Conservation (phyloP, 495 filamentous ascomycete species). For the Lasiosphaeris hirsuta region DNA sequence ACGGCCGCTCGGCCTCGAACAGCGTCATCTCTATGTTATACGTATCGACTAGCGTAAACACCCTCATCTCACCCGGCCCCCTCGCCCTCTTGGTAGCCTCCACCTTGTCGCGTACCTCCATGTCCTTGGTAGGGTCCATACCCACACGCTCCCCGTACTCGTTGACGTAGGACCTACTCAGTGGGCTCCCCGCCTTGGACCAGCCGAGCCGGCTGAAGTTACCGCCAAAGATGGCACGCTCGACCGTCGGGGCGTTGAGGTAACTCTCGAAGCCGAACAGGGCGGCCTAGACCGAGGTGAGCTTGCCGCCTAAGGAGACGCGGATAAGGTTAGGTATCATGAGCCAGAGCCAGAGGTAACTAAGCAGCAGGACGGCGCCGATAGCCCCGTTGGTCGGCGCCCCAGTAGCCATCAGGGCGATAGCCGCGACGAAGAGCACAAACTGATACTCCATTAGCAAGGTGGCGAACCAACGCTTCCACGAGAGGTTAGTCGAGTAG, state of each 20-base stretch:
- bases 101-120: not conserved
- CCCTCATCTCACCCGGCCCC: conserved; percentile 13
- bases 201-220: conserved; percentile 6
- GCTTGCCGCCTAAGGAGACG: conserved; percentile 14
- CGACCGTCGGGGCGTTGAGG: conserved; percentile 20
- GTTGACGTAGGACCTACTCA: not conserved
- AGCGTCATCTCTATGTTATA: conserved; percentile 32
- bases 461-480: conserved; percentile 9
- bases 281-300: conserved; percentile 12
- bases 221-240: conserved; percentile 25
- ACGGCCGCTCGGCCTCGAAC: conserved; percentile 34
- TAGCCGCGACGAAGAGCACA: conserved; percentile 6
- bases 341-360: conserved; percentile 4
- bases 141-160: not conserved
- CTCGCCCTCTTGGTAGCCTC: conserved; percentile 2
- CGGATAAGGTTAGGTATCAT: conserved; percentile 10
- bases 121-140: not conserved
- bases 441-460: conserved; percentile 5
- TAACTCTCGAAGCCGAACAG: conserved; percentile 32
- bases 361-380: conserved; percentile 8
- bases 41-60: conserved; percentile 39
- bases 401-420: not conserved
- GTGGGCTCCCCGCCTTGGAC: not conserved
- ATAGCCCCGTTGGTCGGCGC: not conserved
- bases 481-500: not conserved